Evolutionary conservation across 306 rosid genomes (phyloP).

Genomic region (Cicer cuneatum): DNA sequence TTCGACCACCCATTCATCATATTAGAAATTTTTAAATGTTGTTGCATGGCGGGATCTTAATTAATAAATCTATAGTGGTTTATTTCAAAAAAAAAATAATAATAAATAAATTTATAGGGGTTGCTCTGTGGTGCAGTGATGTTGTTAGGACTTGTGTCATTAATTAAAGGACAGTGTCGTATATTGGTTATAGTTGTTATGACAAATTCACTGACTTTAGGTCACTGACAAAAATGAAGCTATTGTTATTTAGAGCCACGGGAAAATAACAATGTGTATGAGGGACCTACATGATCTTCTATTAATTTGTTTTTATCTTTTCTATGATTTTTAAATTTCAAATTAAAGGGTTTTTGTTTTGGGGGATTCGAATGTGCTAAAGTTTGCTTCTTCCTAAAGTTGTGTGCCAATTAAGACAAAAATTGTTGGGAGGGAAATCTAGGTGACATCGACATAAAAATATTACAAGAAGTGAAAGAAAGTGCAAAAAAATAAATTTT

Average conservation of each 20-base stretch:
- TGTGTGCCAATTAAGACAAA: slow-evolving; percentile 46
- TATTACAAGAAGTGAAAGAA: neutral
- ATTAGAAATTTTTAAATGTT: slow-evolving; percentile 27
- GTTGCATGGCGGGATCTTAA: slow-evolving; percentile 40
- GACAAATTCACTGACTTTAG: slow-evolving; percentile 45
- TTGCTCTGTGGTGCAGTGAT: slow-evolving; percentile 20
- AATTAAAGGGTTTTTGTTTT: slow-evolving; percentile 45
- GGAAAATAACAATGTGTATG: slow-evolving; percentile 11
- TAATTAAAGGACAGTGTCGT: slow-evolving; percentile 44
- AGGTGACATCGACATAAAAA: slow-evolving; percentile 37
- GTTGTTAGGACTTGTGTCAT: slow-evolving; percentile 40
- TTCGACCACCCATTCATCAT: neutral
- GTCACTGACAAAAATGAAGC: slow-evolving; percentile 48
- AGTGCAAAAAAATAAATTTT: neutral
- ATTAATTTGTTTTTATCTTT: slow-evolving; percentile 24
- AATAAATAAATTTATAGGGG: neutral
- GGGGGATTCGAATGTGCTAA: slow-evolving; percentile 46
- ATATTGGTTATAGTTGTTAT: slow-evolving; percentile 41
- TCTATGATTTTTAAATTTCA: slow-evolving; percentile 39
- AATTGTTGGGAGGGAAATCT: slow-evolving; percentile 45
- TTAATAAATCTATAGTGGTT: neutral
- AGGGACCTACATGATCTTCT: slow-evolving; percentile 41
- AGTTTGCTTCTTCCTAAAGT: slow-evolving; percentile 44
- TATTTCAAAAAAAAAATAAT: no score
- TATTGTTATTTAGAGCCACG: slow-evolving; percentile 46